These are phyloP conservation scores for Liriodendron chinense DNA, from an alignment of 164 flowering plant species.

Conservation along the genomic window DNA sequence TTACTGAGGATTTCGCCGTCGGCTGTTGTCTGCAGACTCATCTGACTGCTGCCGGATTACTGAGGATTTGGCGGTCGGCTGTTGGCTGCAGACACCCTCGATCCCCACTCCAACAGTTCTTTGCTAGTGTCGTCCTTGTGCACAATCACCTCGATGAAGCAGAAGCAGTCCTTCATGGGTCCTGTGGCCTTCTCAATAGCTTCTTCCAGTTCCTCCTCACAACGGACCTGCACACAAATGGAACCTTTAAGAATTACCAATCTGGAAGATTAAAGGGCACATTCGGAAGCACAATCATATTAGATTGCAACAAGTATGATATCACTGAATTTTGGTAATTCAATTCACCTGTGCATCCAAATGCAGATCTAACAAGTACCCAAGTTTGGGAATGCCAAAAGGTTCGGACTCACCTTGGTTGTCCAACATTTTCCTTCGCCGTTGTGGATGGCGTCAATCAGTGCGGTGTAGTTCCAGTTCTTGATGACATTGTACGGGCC, in stretches of 20 bases:
- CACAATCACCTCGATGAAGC: slow-evolving; percentile 80
- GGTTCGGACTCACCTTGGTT: slow-evolving; percentile 20
- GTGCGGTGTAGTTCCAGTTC: slow-evolving; percentile 49
- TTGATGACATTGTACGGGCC: slow-evolving; percentile 53
- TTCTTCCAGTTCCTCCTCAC: slow-evolving; percentile 63
- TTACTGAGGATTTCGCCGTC: slow-evolving; percentile 77
- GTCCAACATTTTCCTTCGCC: slow-evolving; percentile 53
- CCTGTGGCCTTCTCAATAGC: slow-evolving; percentile 65
- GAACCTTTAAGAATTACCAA: not conserved
- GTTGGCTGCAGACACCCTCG: slow-evolving; percentile 79
- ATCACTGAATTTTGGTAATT: not conserved
- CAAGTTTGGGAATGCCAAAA: not conserved
- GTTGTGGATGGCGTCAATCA: slow-evolving; percentile 47
- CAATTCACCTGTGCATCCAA: not conserved
- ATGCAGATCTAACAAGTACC: not conserved
- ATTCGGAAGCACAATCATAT: not conserved
- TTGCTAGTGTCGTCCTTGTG: slow-evolving; percentile 91
- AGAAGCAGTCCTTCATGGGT: slow-evolving; percentile 54
- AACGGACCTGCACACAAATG: slow-evolving; percentile 34
- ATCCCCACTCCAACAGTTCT: slow-evolving; percentile 82
- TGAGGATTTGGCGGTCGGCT: slow-evolving; percentile 83
- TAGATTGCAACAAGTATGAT: too few species aligned
- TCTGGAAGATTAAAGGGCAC: not conserved
- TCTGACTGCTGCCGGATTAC: slow-evolving; percentile 15
- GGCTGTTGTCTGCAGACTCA: slow-evolving; percentile 58